These are phyloP conservation scores for Saccharomyces kudriavzevii DNA, from an alignment of 805 yeast genomes.

Conservation along the genomic window DNA sequence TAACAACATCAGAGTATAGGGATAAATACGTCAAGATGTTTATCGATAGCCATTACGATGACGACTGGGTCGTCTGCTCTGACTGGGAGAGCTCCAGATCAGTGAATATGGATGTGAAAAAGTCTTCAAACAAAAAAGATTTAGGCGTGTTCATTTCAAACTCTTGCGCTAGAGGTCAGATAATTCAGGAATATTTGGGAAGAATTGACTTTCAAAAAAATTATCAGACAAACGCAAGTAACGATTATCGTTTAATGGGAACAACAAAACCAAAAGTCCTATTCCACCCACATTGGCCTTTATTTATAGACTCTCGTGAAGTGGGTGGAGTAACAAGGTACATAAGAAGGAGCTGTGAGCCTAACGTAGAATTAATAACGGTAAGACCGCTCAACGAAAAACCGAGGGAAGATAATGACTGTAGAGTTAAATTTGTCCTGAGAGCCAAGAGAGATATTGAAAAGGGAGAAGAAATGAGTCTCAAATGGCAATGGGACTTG, in stretches of 20 bases:
- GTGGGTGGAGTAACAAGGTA: conserved; percentile 77
- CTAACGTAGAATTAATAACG: conserved; percentile 62
- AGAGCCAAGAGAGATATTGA: conserved; percentile 49
- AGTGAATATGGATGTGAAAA: background rate
- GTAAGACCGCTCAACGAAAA: conserved; percentile 24
- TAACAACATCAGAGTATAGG: conserved; percentile 13
- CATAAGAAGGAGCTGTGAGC: conserved; percentile 64
- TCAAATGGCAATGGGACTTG: conserved; percentile 86
- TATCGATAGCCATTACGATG: conserved; percentile 45
- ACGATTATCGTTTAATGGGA: conserved; percentile 72
- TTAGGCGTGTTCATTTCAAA: conserved; percentile 46
- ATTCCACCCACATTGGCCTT: conserved; percentile 48
- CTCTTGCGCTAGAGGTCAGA: conserved; percentile 38
- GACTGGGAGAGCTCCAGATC: background rate
- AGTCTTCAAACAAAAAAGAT: conserved; percentile 1
- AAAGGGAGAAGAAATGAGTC: conserved; percentile 62
- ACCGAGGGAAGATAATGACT: conserved; percentile 9
- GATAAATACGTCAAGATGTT: conserved; percentile 38
- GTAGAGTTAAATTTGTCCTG: conserved; percentile 47
- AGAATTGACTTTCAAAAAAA: conserved; percentile 58
- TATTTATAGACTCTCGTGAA: conserved; percentile 73
- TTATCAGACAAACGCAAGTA: conserved; percentile 56
- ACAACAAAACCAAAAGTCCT: conserved; percentile 53
- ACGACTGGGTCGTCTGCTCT: conserved; percentile 31
- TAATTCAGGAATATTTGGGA: conserved; percentile 60